Evolutionary conservation across 2,329 filamentous ascomycete genomes (phyloP), one percentile per base, ranked within the genome.

Genomic region (Neoarthrinium moseri): DNA sequence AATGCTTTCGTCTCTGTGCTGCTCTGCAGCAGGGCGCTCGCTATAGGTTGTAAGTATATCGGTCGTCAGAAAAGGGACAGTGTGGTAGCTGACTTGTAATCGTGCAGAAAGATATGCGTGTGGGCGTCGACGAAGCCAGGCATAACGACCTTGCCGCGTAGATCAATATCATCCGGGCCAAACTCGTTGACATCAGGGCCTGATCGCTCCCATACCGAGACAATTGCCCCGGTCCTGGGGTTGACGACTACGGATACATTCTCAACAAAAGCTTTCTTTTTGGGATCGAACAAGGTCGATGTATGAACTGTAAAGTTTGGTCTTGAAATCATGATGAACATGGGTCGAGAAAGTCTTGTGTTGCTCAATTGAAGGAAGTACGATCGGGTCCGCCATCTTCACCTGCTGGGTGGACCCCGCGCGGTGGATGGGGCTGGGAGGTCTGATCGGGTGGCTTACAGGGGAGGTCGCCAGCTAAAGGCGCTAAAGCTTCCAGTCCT

Each of bases 1-100:
- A n/a, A 77, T 59, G 46, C 75, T 77, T 53, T 82, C 77, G 50
- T 83, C 77, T 27, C 78, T 73, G 61, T 80, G 76, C 55, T 83
- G 80, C 30, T 74, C 43, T 8, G 58, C 4, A 5, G 67, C 59
- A 5, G 63, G 49, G 7, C 67, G 64, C 46, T 75, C 72, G 34
- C 65, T 66, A 51, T 4, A 48, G 29, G 41, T 6, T 7, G 29
- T 33, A 23, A 30, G 21, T 29, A 6, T 5, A 24, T 22, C 21
- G 6, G 17, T 17, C 24, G n/a, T 10, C 32, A 11, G 5, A 7
- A 5, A n/a, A n/a, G n/a, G n/a, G n/a, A n/a, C n/a, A n/a, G n/a
- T n/a, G n/a, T n/a, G n/a, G n/a, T n/a, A n/a, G 17, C 43, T 17
- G 22, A 39, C 43, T 39, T 59, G 54, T 76, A 75, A 0, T 70